Evolutionary conservation across 192 early-diverging fungal species (phyloP).

Genomic region (Bifiguratus adelaidae): DNA sequence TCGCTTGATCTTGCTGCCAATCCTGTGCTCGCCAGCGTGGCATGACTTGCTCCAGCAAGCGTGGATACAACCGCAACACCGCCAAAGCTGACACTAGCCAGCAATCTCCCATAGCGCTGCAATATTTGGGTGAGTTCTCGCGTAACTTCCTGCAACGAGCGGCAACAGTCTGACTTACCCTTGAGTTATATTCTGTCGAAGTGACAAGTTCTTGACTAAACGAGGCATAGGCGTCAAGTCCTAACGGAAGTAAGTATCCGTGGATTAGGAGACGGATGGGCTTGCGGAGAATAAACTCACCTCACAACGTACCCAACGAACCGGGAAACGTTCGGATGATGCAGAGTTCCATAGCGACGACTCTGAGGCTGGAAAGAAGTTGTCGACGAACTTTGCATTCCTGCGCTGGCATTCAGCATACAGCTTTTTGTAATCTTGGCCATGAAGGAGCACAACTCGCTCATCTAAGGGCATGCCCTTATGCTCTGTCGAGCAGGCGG

Average conservation of each 20-base stretch:
- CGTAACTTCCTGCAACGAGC: conserved; percentile 1
- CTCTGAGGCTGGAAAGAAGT: conserved; percentile 2
- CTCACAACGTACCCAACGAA: conserved; percentile 8
- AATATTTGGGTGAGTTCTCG: neutral
- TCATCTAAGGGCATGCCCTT: too few relatives aligned
- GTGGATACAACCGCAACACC: conserved; percentile 6
- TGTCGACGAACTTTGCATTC: conserved; percentile 1
- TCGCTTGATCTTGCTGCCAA: conserved; percentile 14
- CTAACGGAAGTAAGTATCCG: neutral
- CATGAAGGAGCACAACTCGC: neutral
- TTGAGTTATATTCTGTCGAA: neutral
- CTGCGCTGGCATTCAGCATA: conserved; percentile 2
- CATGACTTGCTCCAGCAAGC: conserved; percentile 7
- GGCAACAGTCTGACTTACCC: neutral
- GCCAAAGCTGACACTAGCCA: conserved; percentile 12
- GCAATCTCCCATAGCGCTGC: conserved; percentile 11
- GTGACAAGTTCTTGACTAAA: neutral
- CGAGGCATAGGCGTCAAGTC: neutral
- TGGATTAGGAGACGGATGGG: neutral
- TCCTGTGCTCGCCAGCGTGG: conserved; percentile 7
- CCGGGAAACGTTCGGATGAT: neutral
- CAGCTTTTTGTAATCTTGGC: conserved; percentile 7
- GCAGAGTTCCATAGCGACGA: conserved; percentile 9
- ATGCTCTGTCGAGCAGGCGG: too few relatives aligned
- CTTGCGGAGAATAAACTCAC: neutral